Evolutionary conservation across 768 basidiomycete species (phyloP), one percentile per base, ranked within the genome.

Genomic region (Tylopilus balloui): DNA sequence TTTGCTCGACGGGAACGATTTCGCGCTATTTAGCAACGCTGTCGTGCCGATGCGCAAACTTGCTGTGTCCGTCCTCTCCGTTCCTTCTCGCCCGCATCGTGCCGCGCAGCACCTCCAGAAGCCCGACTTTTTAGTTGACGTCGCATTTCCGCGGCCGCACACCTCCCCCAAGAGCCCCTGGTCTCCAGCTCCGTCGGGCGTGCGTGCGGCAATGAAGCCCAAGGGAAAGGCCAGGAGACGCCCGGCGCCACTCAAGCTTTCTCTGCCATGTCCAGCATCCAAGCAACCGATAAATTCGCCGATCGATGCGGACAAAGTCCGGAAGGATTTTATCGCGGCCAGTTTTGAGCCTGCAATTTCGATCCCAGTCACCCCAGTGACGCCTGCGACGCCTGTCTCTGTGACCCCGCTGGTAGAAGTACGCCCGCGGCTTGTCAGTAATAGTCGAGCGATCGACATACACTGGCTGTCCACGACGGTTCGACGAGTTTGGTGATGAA

Each of bases 241-340:
- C 0, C 76, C 76, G 13, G 67, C 73, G 3, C 76, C 76, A 0
- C 67, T 77, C 52, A 70, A 63, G 29, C 67, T 77, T 37, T 57
- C 53, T 9, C 71, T 64, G 6, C 65, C 64, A 9, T 61, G 59
- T 53, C 69, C 65, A 0, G 56, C 56, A 9, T 49, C 38, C 45
- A 70, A 71, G 38, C 64, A 61, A 32, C 66, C 68, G 11, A 62
- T 62, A 32, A 68, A 73, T 54, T 68, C 69, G 6, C 69, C 69
- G 1, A 50, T 69, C 17, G 73, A 75, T 49, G 41, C 57, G 3
- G 65, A 65, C 12, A 60, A 58, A 17, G 65, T 70, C 49, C 68
- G 66, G 38, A 61, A 44, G 53, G 74, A 74, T 38, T 79, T 79
- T 46, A 50, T 78, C 53, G 67, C 69, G 14, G 60, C 69, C n/a